Base-by-base conservation (phyloP, 768 basidiomycete species). In the Lactarius hatsudake region DNA sequence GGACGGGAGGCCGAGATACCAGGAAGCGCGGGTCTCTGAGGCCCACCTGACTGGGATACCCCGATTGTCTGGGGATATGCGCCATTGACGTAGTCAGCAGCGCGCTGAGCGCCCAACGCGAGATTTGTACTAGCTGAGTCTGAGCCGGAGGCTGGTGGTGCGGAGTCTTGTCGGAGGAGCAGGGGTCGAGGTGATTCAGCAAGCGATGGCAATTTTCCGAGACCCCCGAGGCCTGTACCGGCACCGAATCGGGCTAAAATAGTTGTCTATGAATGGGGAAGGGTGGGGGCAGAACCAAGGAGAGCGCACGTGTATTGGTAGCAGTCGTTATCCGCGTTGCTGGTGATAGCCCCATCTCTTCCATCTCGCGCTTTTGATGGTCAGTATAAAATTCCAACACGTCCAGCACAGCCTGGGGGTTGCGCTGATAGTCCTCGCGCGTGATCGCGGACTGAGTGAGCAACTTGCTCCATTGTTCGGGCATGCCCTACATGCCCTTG, bases 311-410 rank as follows among this genome's bases (percentile, higher is more conserved):
- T 32, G 68, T 69, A 55, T 61, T 76, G 36, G 72, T 62, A 5
- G 66, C 68, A 3, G 72, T 71, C 40, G 69, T 70, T 34, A 71
- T 61, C 51, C 73, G 56, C n/a, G 73, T 59, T 61, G 73, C 68
- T 68, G 69, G 63, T 64, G 64, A 59, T 72, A 78, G 79, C 3
- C 79, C 75, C 74, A 83, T 79, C 53, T 87, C 86, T 73, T 95
- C 93, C 73, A 89, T 78, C 76, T 96, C 94, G n/a, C 94, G 91
- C 75, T 95, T 96, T 81, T 96, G 94, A 72, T 94, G 93, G 76
- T 96, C 94, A 15, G 96, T 98, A 77, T 98, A 99, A 80, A 98
- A 99, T 75, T 98, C 96, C 68, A 99, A 87, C 1, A 97, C 96
- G 68, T 98, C 96, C 20, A 98, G 84, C 17, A 99, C 96, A 1